A percentile compares a stretch with the other conserved stretches of the same genome.
Conservation (phyloP, 805 yeast genomes). For the Myxozyma monticola region DNA sequence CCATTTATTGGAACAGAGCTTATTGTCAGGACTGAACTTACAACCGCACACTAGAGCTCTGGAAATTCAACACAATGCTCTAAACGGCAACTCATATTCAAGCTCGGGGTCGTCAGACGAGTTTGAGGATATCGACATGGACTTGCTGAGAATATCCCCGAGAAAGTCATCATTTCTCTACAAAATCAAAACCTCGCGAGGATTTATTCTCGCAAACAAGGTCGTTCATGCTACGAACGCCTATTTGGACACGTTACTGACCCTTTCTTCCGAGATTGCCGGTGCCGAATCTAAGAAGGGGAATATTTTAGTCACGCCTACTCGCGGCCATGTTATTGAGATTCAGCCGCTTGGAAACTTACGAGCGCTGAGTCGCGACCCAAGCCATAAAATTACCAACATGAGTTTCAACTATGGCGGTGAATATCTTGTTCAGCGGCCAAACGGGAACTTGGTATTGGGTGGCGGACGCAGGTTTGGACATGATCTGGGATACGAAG, state of each 20-base stretch:
- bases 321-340: conserved; percentile 36
- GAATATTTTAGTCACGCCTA: conserved; percentile 31
- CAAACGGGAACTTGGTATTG: conserved; percentile 30
- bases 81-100: background rate
- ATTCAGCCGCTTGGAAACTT: conserved; percentile 5
- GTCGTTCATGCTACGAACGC: conserved; percentile 46
- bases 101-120: conserved; percentile 6
- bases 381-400: conserved; percentile 18
- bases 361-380: conserved; percentile 12
- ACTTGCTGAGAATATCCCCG: conserved; percentile 16
- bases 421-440: conserved; percentile 26
- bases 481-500: conserved; percentile 8
- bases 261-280: conserved; percentile 11
- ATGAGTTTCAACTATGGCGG: conserved; percentile 25
- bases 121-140: conserved; percentile 13
- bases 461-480: conserved; percentile 33
- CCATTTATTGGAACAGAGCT: conserved; percentile 38
- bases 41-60: conserved; percentile 47
- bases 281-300: background rate
- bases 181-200: conserved; percentile 38
- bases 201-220: conserved; percentile 38
- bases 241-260: conserved; percentile 30
- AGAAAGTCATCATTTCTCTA: conserved; percentile 10
- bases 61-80: conserved; percentile 30
- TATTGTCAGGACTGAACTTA: conserved; percentile 43